Conservation (phyloP, 2,329 filamentous ascomycete species). For the Penicillium frequentans region DNA sequence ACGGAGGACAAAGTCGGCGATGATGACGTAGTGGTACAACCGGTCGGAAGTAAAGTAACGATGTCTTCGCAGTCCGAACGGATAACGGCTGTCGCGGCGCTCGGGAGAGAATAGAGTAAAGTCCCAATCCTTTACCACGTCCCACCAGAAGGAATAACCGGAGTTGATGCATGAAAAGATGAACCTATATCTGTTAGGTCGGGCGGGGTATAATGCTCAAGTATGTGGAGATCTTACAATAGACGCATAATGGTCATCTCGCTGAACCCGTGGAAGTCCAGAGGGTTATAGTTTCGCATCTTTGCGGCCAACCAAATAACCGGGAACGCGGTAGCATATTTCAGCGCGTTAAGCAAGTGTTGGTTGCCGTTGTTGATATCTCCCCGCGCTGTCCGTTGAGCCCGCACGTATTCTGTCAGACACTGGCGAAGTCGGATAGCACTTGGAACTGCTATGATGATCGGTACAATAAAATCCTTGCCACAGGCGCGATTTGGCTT, state of each 20-base stretch:
- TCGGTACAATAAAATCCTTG: constrained; percentile 73
- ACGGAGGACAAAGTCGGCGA: constrained; percentile 74
- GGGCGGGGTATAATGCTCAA: not conserved
- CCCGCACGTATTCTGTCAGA: constrained; percentile 79
- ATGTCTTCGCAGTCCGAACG: constrained; percentile 74
- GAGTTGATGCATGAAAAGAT: constrained; percentile 77
- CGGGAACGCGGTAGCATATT: constrained; percentile 92
- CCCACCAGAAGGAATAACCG: constrained; percentile 97
- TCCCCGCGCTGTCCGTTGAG: constrained; percentile 53
- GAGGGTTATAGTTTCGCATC: constrained; percentile 62
- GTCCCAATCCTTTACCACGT: constrained; percentile 95
- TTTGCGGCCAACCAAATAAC: constrained; percentile 79
- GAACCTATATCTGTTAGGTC: constrained; percentile 56
- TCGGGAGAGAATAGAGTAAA: constrained; percentile 72
- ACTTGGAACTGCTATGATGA: constrained; percentile 80
- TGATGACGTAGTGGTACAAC: constrained; percentile 81
- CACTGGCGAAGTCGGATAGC: constrained; percentile 89
- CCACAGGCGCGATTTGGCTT: constrained; percentile 81
- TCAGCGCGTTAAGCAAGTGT: constrained; percentile 89
- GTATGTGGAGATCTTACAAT: constrained; percentile 43
- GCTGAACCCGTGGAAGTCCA: constrained; percentile 51
- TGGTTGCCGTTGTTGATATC: constrained; percentile 72
- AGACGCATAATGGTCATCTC: constrained; percentile 57
- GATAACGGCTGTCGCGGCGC: constrained; percentile 63
- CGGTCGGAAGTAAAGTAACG: constrained; percentile 70